These are phyloP conservation scores for Chaetomiaceae sp. DNA, from an alignment of 2,329 filamentous ascomycete genomes.

Conservation along the genomic window DNA sequence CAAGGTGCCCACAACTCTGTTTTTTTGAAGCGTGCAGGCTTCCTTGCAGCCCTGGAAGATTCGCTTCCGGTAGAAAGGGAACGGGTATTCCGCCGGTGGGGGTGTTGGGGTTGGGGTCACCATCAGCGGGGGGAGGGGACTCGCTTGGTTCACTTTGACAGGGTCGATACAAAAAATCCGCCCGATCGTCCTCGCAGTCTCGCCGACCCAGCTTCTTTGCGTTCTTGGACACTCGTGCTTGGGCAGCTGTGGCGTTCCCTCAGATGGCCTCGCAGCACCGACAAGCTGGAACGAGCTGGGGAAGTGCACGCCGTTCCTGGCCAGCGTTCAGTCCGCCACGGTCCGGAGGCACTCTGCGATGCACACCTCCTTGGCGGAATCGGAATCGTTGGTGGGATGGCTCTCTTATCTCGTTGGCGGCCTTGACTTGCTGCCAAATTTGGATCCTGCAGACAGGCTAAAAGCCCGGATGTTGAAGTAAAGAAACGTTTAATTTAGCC, in stretches of 20 bases:
- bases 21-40: no score
- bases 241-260: no score
- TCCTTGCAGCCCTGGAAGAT: neutral
- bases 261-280: neutral
- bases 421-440: conserved; percentile 16
- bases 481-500: conserved; percentile 12
- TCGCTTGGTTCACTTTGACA: no score
- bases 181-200: no score
- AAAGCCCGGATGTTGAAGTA: conserved; percentile 17
- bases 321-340: neutral
- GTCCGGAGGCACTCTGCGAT: conserved; percentile 10
- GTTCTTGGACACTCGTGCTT: no score
- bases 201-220: no score
- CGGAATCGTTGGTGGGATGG: neutral
- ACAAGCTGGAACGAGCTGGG: conserved; percentile 2
- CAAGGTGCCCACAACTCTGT: no score
- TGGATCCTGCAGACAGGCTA: conserved; percentile 23
- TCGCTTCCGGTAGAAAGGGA: conserved; percentile 14
- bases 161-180: no score
- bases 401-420: conserved; percentile 11
- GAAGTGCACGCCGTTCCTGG: neutral
- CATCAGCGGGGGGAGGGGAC: no score
- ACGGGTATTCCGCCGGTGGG: neutral
- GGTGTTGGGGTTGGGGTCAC: no score
- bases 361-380: conserved; percentile 11